Percentiles rank a stretch among this genome's conserved stretches.
phyloP scores from a whole-genome alignment of 495 filamentous ascomycete species.

The Immersiella caudata region DNA sequence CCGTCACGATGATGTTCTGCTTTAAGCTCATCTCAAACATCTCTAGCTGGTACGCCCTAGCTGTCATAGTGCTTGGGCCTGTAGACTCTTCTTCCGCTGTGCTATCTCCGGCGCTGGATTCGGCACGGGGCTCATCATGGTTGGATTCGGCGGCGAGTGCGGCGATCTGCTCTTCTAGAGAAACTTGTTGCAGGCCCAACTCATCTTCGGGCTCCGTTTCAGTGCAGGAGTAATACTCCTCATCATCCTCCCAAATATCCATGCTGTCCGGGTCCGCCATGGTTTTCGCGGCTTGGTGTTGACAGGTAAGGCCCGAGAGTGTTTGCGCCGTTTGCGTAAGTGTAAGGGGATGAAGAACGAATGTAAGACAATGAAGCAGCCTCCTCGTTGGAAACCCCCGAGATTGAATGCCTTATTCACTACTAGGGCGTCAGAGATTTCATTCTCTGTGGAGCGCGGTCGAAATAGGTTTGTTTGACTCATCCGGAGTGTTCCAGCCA shows the following conservation, averaged over 20 bases:
- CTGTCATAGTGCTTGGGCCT: conserved; percentile 36
- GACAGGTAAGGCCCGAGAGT: too few relatives aligned
- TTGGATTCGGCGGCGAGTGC: too few relatives aligned
- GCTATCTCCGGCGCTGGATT: conserved; percentile 1
- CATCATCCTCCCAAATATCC: background rate
- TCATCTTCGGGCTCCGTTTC: background rate
- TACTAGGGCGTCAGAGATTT: background rate
- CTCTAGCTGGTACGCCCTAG: conserved; percentile 83
- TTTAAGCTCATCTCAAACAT: conserved; percentile 84
- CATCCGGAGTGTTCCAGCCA: background rate
- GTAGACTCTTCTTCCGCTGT: conserved; percentile 13
- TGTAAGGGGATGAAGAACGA: too few relatives aligned
- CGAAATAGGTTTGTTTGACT: background rate
- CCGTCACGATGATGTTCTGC: conserved; percentile 81
- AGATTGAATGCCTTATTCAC: background rate
- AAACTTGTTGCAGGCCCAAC: background rate
- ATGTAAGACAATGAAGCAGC: too few relatives aligned
- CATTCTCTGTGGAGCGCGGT: background rate
- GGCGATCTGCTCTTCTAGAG: too few relatives aligned
- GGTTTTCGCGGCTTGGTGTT: background rate
- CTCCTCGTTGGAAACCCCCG: background rate
- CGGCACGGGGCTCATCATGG: background rate
- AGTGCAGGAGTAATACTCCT: background rate
- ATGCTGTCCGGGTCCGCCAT: background rate
- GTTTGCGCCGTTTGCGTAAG: background rate